Evolutionary conservation across 495 filamentous ascomycete species (phyloP), one percentile per base, ranked within the genome.

Genomic region (Aspergillus coremiiformis): DNA sequence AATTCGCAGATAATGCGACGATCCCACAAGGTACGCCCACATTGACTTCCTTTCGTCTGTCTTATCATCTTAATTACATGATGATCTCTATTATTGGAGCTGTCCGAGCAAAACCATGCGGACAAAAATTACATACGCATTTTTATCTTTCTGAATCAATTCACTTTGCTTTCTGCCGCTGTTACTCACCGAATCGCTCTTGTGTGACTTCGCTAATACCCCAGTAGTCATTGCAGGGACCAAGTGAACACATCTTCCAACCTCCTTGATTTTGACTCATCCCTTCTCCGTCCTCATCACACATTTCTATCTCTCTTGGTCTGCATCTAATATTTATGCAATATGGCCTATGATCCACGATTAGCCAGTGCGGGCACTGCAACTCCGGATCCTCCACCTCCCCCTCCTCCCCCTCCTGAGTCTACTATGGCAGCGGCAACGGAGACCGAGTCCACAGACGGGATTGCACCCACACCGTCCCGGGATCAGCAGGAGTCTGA

Each of bases 81-180:
- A 87, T 86, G 82, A 85, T 57, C 63, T 61, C 61, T 64, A 66
- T 77, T 94, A 95, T 96, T 96, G 91, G 91, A 96, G 91, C 91
- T 96, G 89, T 96, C 91, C 83, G 85, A 92, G 80, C 71, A 71
- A 69, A 66, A 68, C 67, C 71, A 76, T 70, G 75, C 65, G 71
- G 67, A 77, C 59, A 74, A 72, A 69, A 59, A 62, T 68, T 64
- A 66, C 66, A 66, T 74, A 72, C 76, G 72, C 72, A n/a, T 66
- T 73, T 73, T 72, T 54, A 64, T 63, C 39, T 66, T 52, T 63
- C 65, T 68, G 65, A 63, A 58, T 47, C 41, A 32, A 48, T 51
- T 12, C 20, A 54, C 49, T 50, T 29, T 12, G 14, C 39, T 48
- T 17, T 37, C 4, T 41, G n/a, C 11, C 7, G 20, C 41, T 53